Evolutionary conservation across 495 filamentous ascomycete species (phyloP), one percentile per base, ranked within the genome.

Genomic region (Penicillium angulare): DNA sequence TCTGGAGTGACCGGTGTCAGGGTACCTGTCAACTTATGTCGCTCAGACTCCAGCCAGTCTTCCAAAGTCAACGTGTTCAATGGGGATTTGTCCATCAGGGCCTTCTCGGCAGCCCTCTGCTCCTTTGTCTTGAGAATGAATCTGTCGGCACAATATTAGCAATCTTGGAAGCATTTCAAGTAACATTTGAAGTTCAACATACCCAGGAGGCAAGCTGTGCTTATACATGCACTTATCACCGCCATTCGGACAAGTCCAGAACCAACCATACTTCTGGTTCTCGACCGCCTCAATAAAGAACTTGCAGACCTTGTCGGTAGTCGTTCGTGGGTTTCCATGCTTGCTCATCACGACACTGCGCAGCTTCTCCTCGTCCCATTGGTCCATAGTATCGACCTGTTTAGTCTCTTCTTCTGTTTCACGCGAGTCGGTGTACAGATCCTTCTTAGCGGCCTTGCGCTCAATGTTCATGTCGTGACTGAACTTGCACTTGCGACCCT

Each of bases 301-400:
- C 73, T 97, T 99, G 87, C 93, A 99, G 49, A 97, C 92, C 70
- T 96, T 99, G 61, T 99, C 93, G 51, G 93, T 99, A 7, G 90
- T 90, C 34, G 92, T 96, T 60, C 86, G 81, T 46, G 93, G 93
- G 75, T 99, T 99, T 12, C 93, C 93, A 64, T 97, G 95, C 75
- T 97, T 99, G 61, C 87, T 92, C 61, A 92, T 56, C 27, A 99
- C 87, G 39, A 97, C 93, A 52, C 84, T 85, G 48, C 87, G 84
- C 49, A 99, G 73, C 72, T 97, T 97, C 71, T 91, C 93, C 64
- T 97, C 93, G 68, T 97, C 92, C 93, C 93, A 99, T 57, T 96
- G 84, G 21, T 86, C 89, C 74, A 93, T 96, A 2, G 86, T 92
- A 73, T 97, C 95, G 62, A 86, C 81, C 76, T 92, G 92, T 80